phyloP scores from a whole-genome alignment of 2,329 filamentous ascomycete species.

The Fusarium sambucinum region DNA sequence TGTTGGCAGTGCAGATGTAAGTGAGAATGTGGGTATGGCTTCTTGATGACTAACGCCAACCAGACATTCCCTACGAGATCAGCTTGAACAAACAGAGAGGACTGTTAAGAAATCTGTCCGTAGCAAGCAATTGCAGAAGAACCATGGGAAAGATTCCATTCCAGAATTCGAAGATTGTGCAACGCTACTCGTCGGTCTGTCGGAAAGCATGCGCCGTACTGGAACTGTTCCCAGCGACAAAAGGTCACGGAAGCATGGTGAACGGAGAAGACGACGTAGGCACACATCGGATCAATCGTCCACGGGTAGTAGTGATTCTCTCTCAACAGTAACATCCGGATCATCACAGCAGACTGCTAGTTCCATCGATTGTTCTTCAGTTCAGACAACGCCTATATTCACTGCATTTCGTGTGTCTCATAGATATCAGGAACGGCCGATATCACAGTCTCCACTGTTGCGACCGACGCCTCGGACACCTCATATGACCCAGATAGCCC shows the following conservation, averaged over 20 bases:
- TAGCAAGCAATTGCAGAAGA: not conserved
- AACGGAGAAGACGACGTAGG: not conserved
- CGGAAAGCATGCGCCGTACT: not conserved
- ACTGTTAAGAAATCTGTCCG: not conserved
- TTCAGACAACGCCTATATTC: not conserved
- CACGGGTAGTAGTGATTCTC: not conserved
- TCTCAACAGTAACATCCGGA: not conserved
- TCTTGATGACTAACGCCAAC: not conserved
- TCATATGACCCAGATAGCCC: rapidly evolving
- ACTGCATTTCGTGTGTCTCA: not conserved
- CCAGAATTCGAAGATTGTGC: not conserved
- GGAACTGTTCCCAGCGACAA: not conserved
- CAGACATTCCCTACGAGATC: not conserved
- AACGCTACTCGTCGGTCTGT: not conserved
- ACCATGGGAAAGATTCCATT: not conserved
- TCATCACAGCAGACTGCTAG: not conserved
- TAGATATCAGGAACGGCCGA: not conserved
- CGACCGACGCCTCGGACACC: not conserved
- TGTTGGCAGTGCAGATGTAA: not conserved
- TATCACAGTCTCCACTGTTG: not conserved
- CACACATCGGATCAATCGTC: not conserved
- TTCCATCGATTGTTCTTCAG: not conserved
- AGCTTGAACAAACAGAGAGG: not conserved
- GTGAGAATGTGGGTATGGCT: not conserved
- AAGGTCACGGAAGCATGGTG: no score